Evolutionary conservation across 2,329 filamentous ascomycete species (phyloP), one percentile per base, ranked within the genome.

Genomic region (Aspergillus jensenii): DNA sequence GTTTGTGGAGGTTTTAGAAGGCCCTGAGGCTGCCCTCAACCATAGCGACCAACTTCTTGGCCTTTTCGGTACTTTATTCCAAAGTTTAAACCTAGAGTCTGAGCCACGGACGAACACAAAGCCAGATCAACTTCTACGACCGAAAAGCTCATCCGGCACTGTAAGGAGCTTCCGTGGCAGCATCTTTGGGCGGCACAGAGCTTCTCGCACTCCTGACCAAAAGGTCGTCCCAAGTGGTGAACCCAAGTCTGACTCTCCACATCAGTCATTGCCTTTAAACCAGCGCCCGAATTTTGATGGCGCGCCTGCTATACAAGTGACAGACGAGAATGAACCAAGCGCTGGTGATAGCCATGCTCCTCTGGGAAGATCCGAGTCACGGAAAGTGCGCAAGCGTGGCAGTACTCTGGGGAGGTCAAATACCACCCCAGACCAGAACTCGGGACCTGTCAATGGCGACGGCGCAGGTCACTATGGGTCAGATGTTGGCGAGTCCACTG

Each of bases 11-110:
- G 78, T 95, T 15, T 78, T 91, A 3, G 92, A 97, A 70, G 92
- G 92, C 1, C 87, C 92, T 0, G 88, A 91, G 58, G 85, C 88
- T 56, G 93, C 95, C 17, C 90, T 98, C 51, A 96, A 96, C 70
- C 88, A 90, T 59, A 93, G 90, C 70, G 87, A 91, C 63, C 92
- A 97, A 73, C 81, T 99, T 40, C 78, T 99, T 19, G 86, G 86
- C 15, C 79, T 98, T 1, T 99, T 95, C 70, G 84, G 87, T 3
- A 84, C 90, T 61, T 79, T 99, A 0, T 98, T 96, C 71, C 89
- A 89, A 6, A 84, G 86, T 49, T 76, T 85, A 9, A 76, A 80
- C 62, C 74, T 74, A 47, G 72, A 75, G 25, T 59, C 66, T 64
- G 58, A 69, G 46, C 46, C 61, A 19, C 57, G 61, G 55, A 14